phyloP scores from a whole-genome alignment of 306 rosid species.

The Quercus parvula region DNA sequence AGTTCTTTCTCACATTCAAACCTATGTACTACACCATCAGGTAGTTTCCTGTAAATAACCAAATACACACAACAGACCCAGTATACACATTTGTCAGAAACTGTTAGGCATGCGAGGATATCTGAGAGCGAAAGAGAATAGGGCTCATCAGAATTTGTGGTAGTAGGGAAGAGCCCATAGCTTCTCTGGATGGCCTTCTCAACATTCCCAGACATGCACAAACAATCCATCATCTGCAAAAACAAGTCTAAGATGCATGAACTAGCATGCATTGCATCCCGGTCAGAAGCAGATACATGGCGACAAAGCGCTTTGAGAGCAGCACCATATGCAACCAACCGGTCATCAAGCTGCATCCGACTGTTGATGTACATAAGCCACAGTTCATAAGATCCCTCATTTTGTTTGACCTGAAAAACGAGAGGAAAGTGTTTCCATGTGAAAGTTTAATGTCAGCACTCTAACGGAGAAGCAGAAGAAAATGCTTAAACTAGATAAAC shows the following conservation, averaged over 20 bases:
- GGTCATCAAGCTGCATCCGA: slow-evolving; percentile 60
- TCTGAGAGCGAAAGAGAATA: slow-evolving; percentile 50
- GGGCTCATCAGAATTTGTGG: slow-evolving; percentile 45
- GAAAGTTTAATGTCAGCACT: slow-evolving; percentile 32
- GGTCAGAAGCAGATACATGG: slow-evolving; percentile 39
- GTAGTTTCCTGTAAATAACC: slow-evolving; percentile 87
- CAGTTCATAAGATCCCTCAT: slow-evolving; percentile 68
- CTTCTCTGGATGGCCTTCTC: slow-evolving; percentile 68
- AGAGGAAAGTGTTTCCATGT: slow-evolving; percentile 41
- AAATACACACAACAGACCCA: slow-evolving; percentile 92
- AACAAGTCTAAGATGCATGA: slow-evolving; percentile 82
- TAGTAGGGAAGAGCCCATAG: slow-evolving; percentile 43
- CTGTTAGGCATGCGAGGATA: slow-evolving; percentile 63
- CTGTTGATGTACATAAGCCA: slow-evolving; percentile 95
- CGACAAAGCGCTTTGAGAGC: slow-evolving; percentile 67
- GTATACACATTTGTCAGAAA: slow-evolving; percentile 90
- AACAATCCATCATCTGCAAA: slow-evolving; percentile 83
- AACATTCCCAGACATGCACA: slow-evolving; percentile 82
- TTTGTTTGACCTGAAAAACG: slow-evolving; percentile 72
- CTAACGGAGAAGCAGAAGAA: slow-evolving; percentile 18
- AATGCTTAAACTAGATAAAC: background rate
- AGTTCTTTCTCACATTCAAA: slow-evolving; percentile 86
- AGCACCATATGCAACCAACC: slow-evolving; percentile 58
- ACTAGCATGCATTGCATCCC: slow-evolving; percentile 52
- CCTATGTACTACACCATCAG: slow-evolving; percentile 67